Conservation (phyloP, 345 rosid genomes). For the Cochlearia excelsa region DNA sequence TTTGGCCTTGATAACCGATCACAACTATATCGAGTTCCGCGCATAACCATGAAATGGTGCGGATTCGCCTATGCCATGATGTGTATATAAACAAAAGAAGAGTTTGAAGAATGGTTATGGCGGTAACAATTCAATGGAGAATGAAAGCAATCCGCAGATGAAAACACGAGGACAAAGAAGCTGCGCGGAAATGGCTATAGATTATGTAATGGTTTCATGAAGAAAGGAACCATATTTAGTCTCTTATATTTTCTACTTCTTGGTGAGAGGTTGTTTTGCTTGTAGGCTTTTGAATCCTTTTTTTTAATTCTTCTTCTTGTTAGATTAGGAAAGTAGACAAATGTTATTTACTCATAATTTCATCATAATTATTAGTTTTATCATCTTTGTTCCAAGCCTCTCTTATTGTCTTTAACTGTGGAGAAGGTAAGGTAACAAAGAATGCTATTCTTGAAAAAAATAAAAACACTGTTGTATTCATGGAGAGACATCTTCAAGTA, state of each 20-base stretch:
- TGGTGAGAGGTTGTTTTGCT: slow-evolving; percentile 26
- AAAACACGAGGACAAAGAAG: slow-evolving; percentile 8
- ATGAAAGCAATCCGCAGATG: slow-evolving; percentile 11
- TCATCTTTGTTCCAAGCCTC: background rate
- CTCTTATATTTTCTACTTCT: slow-evolving; percentile 6
- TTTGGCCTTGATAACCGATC: background rate
- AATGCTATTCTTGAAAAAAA: background rate
- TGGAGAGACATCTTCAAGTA: slow-evolving; percentile 27
- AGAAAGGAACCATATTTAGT: slow-evolving; percentile 13
- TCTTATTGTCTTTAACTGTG: background rate
- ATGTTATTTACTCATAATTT: background rate
- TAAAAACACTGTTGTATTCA: slow-evolving; percentile 16
- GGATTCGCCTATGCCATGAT: slow-evolving; percentile 28
- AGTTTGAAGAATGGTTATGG: slow-evolving; percentile 17
- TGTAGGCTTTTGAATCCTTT: slow-evolving; percentile 24
- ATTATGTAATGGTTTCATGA: slow-evolving; percentile 21
- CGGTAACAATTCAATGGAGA: slow-evolving; percentile 12
- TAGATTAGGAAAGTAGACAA: slow-evolving; percentile 16
- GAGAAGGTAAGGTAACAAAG: background rate
- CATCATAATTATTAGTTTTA: background rate
- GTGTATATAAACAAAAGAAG: slow-evolving; percentile 31
- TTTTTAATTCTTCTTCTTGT: slow-evolving; percentile 2
- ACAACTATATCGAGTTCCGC: background rate
- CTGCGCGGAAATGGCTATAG: background rate
- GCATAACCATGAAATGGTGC: slow-evolving; percentile 15